Evolutionary conservation across 805 yeast genomes (phyloP).

Genomic region (Vanderwaltozyma yarrowii): DNA sequence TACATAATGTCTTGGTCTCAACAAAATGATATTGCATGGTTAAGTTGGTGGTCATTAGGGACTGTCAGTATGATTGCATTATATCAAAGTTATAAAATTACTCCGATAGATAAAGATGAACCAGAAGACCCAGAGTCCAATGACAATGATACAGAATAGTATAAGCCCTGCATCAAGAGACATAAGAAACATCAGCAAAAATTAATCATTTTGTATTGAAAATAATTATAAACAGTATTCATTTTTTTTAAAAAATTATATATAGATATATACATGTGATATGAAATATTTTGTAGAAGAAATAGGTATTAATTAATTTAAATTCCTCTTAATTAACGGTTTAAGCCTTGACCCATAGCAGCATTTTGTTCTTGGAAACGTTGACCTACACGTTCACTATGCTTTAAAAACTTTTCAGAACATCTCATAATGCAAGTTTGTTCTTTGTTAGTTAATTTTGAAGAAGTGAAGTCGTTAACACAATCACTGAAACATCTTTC

Average conservation of each 20-base stretch:
- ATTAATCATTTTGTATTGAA: too few species aligned
- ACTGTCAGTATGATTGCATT: constrained; percentile 21
- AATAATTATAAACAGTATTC: too few species aligned
- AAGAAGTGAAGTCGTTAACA: constrained; percentile 95
- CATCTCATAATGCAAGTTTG: constrained; percentile 80
- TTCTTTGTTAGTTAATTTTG: constrained; percentile 76
- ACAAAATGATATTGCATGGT: constrained; percentile 22
- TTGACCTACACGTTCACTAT: constrained; percentile 95
- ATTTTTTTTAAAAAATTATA: too few species aligned
- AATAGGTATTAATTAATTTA: too few species aligned
- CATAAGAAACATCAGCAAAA: too few species aligned
- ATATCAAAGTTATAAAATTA: constrained; percentile 23
- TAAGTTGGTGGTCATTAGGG: constrained; percentile 28
- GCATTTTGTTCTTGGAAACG: constrained; percentile 98
- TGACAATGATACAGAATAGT: too few species aligned
- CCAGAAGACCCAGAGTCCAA: too few species aligned
- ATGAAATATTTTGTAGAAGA: too few species aligned
- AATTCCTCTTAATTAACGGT: constrained; percentile 24
- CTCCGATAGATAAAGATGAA: constrained; percentile 21
- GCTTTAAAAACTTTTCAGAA: constrained; percentile 95
- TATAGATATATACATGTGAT: too few species aligned
- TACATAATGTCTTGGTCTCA: constrained; percentile 32
- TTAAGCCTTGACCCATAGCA: constrained; percentile 62
- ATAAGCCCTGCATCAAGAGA: too few species aligned
- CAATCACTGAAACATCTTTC: constrained; percentile 97